Conservation (phyloP, 2,329 filamentous ascomycete species). For the Fonsecaea multimorphosa region DNA sequence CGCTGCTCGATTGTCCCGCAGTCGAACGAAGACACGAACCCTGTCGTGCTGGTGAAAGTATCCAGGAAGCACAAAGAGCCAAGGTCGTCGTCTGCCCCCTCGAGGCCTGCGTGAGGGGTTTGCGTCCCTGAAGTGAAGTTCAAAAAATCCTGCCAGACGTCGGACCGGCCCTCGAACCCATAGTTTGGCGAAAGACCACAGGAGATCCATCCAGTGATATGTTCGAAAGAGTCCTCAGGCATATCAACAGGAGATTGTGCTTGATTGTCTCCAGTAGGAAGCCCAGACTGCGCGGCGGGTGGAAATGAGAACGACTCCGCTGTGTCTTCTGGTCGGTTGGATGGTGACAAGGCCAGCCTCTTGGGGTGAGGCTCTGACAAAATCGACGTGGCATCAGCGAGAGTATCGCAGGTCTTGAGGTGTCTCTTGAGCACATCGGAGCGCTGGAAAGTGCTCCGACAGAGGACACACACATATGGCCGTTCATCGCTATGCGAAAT, state of each 20-base stretch:
- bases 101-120: neutral
- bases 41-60: slow-evolving; percentile 48
- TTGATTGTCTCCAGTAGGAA: neutral
- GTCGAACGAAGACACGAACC: slow-evolving; percentile 47
- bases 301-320: neutral
- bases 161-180: slow-evolving; percentile 6
- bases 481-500: slow-evolving; percentile 45
- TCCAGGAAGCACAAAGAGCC: slow-evolving; percentile 41
- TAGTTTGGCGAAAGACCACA: slow-evolving; percentile 5
- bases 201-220: slow-evolving; percentile 15
- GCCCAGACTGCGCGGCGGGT: neutral
- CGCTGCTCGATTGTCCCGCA: slow-evolving; percentile 46
- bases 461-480: slow-evolving; percentile 44
- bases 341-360: neutral
- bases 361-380: slow-evolving; percentile 30
- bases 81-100: neutral
- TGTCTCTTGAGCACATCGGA: slow-evolving; percentile 49
- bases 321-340: neutral
- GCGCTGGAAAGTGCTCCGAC: slow-evolving; percentile 46
- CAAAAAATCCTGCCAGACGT: slow-evolving; percentile 20
- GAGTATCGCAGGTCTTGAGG: slow-evolving; percentile 7
- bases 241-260: neutral
- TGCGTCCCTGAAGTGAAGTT: slow-evolving; percentile 7
- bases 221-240: neutral
- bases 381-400: slow-evolving; percentile 18